Base-by-base conservation (phyloP, 345 rosid species). In the Euphorbia peplus region DNA sequence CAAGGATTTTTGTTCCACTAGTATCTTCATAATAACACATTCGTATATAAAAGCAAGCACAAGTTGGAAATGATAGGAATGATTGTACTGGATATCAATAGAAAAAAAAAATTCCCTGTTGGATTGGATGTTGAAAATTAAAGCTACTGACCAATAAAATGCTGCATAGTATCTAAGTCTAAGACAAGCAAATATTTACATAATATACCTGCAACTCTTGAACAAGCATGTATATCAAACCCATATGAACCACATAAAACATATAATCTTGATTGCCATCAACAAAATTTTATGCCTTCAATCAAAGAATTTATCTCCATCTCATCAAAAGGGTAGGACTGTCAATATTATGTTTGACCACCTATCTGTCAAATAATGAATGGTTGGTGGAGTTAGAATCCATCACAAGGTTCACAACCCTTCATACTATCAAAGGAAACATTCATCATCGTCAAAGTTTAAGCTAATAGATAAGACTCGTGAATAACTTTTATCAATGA, bases 131-230 rank as follows among this genome's bases (percentile, higher is more conserved):
- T 65, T 56, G 13, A 65, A n/a, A 19, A 35, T 19, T 41, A 69
- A 10, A 65, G 52, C 63, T 57, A 66, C 56, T 60, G 48, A 18
- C 60, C 32, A 56, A 19, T 25, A 5, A 8, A 67, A 70, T 63
- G 57, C 16, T 68, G 4, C 52, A 9, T n/a, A 37, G 63, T 63
- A 62, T 61, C n/a, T n/a, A n/a, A n/a, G n/a, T n/a, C n/a, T 32
- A 52, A 16, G 50, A 18, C 55, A 52, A 18, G 16, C 21, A 46
- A 32, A 8, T 70, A 75, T 81, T 73, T 70, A 75, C 81, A 66
- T 18, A 60, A 53, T 56, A 41, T 67, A 51, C 68, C 77, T 35
- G 70, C 62, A 64, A 39, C 50, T 44, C 15, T 44, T 1, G 0
- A 44, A 44, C 2, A 44, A 44, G 18, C 37, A 66, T 25, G 28